Evolutionary conservation across 2,329 filamentous ascomycete genomes (phyloP).

Genomic region (Magnaporthales sp.): DNA sequence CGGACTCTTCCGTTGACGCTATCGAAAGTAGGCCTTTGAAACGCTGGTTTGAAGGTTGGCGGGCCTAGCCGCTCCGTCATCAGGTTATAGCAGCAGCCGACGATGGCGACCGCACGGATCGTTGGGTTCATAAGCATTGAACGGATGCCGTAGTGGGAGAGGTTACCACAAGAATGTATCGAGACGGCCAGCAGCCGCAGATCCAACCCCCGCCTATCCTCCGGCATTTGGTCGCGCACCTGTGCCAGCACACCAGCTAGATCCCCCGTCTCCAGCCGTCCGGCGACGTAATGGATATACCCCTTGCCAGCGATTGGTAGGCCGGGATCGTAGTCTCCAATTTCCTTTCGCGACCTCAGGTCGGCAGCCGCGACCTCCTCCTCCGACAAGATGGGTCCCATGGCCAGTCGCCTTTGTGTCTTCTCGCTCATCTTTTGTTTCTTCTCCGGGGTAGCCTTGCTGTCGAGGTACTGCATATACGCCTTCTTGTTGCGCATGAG

Average conservation of each 20-base stretch:
- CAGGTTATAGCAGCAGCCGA: constrained; percentile 97
- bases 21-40: constrained; percentile 55
- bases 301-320: constrained; percentile 49
- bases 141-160: constrained; percentile 89
- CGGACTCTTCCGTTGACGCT: constrained; percentile 60
- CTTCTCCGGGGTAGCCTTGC: constrained; percentile 22
- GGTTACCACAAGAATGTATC: constrained; percentile 93
- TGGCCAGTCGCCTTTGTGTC: constrained; percentile 24
- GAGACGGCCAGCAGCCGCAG: constrained; percentile 76
- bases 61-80: constrained; percentile 84
- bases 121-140: constrained; percentile 77
- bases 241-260: constrained; percentile 57
- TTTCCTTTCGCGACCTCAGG: constrained; percentile 40
- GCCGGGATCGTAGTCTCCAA: constrained; percentile 24
- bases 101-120: constrained; percentile 85
- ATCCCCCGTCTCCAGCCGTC: constrained; percentile 65
- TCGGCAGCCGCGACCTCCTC: constrained; percentile 28
- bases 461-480: constrained; percentile 46
- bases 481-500: constrained; percentile 79
- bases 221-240: constrained; percentile 36
- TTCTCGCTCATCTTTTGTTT: constrained; percentile 30
- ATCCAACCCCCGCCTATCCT: constrained; percentile 19
- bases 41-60: constrained; percentile 76
- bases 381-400: constrained; percentile 17
- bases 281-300: constrained; percentile 69